phyloP scores from a whole-genome alignment of 164 flowering plant species.

The Hamamelis virginiana region DNA sequence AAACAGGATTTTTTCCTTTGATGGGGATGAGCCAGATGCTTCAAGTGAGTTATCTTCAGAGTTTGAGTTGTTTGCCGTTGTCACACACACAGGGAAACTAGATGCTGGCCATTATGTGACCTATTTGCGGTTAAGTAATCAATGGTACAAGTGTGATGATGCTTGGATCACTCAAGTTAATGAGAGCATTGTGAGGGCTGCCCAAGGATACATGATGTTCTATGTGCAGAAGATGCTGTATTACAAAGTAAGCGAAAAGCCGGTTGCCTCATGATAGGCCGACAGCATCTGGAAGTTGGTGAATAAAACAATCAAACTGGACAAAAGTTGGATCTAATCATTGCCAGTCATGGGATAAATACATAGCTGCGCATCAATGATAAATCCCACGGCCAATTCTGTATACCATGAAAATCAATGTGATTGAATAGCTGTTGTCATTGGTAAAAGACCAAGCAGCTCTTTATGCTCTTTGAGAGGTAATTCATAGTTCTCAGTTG shows the following conservation, averaged over 20 bases:
- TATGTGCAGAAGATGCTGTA: slow-evolving; percentile 82
- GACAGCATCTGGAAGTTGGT: neutral
- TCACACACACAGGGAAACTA: slow-evolving; percentile 79
- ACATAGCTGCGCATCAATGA: slow-evolving; percentile 5
- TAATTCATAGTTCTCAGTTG: slow-evolving; percentile 15
- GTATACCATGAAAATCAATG: slow-evolving; percentile 13
- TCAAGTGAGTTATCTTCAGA: slow-evolving; percentile 57
- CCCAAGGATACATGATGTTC: slow-evolving; percentile 90
- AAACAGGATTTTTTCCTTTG: slow-evolving; percentile 66
- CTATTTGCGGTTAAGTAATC: slow-evolving; percentile 62
- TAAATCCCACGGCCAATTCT: slow-evolving; percentile 14
- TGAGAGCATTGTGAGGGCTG: slow-evolving; percentile 71
- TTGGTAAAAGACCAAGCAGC: slow-evolving; percentile 11
- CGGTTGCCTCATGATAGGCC: slow-evolving; percentile 22
- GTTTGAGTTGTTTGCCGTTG: slow-evolving; percentile 89
- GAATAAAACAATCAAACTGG: neutral
- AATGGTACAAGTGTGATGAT: slow-evolving; percentile 97
- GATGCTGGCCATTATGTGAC: slow-evolving; percentile 91
- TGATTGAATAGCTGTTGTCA: slow-evolving; percentile 15
- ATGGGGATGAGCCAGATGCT: slow-evolving; percentile 56
- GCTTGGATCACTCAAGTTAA: slow-evolving; percentile 82
- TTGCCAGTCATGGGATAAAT: slow-evolving; percentile 6
- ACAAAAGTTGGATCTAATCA: slow-evolving; percentile 2
- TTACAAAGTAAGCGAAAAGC: slow-evolving; percentile 63
- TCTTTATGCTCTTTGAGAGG: slow-evolving; percentile 9